Evolutionary conservation across 2,329 filamentous ascomycete genomes (phyloP).

Genomic region (Colletotrichum navitas): DNA sequence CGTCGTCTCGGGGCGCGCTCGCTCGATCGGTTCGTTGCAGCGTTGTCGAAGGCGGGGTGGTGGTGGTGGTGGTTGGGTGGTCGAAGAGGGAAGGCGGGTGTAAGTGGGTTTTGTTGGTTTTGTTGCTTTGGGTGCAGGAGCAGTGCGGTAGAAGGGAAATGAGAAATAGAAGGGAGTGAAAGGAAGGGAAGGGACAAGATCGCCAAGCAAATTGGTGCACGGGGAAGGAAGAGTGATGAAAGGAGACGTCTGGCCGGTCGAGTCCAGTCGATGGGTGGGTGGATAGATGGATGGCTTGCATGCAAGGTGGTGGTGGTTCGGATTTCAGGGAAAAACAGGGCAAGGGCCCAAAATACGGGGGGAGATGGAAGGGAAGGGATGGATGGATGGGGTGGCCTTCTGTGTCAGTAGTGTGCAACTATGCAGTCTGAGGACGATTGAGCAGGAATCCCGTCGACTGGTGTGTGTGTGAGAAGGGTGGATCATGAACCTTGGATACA

Average conservation of each 20-base stretch:
- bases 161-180: constrained; percentile 32
- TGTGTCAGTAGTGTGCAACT: not conserved
- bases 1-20: constrained; percentile 10
- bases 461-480: constrained; percentile 11
- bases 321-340: constrained; percentile 38
- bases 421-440: not conserved
- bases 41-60: not conserved
- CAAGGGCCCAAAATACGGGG: constrained; percentile 32
- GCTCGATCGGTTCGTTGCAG: constrained; percentile 16
- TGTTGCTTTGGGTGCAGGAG: constrained; percentile 25
- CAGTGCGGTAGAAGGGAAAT: constrained; percentile 8
- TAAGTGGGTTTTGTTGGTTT: constrained; percentile 6
- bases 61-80: no score
- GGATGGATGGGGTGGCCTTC: no score
- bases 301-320: constrained; percentile 17
- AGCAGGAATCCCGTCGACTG: constrained; percentile 18
- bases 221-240: constrained; percentile 38
- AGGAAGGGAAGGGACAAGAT: constrained; percentile 25
- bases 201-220: constrained; percentile 38
- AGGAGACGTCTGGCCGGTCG: constrained; percentile 25
- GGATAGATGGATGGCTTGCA: not conserved
- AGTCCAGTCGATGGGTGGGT: constrained; percentile 1
- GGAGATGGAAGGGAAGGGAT: no score
- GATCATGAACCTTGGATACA: constrained; percentile 12
- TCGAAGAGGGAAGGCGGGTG: not conserved